Evolutionary conservation across 2,329 filamentous ascomycete genomes (phyloP).

Genomic region (Sporothrix phasma): DNA sequence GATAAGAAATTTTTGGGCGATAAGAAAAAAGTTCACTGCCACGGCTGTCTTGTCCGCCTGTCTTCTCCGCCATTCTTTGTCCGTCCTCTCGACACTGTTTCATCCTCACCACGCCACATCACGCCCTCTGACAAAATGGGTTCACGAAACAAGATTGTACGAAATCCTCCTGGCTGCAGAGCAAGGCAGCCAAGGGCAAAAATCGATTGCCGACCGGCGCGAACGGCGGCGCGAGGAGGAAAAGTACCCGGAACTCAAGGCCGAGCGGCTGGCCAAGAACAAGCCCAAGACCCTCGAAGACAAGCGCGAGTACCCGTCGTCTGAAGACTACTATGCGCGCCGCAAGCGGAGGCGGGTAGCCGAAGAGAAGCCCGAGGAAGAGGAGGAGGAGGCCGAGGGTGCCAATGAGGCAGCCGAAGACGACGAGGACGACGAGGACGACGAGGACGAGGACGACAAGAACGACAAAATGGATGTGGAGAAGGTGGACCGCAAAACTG

Average conservation of each 20-base stretch:
- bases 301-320: slow-evolving; percentile 85
- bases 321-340: slow-evolving; percentile 48
- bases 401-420: slow-evolving; percentile 33
- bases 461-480: slow-evolving; percentile 22
- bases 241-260: slow-evolving; percentile 66
- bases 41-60: background rate
- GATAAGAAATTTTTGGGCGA: slow-evolving; percentile 7
- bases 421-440: slow-evolving; percentile 36
- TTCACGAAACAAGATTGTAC: slow-evolving; percentile 62
- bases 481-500: slow-evolving; percentile 43
- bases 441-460: slow-evolving; percentile 36
- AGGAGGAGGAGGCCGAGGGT: slow-evolving; percentile 32
- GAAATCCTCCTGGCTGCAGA: slow-evolving; percentile 68
- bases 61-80: background rate
- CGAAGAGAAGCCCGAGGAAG: slow-evolving; percentile 35
- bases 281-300: slow-evolving; percentile 72
- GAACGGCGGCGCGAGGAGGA: slow-evolving; percentile 75
- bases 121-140: slow-evolving; percentile 14
- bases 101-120: background rate
- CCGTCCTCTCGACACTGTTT: background rate
- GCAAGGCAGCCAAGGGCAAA: slow-evolving; percentile 44
- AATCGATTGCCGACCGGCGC: slow-evolving; percentile 67
- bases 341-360: slow-evolving; percentile 45
- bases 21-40: slow-evolving; percentile 6
- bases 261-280: slow-evolving; percentile 65